Base-by-base conservation (phyloP, 2,329 filamentous ascomycete genomes). In the Hymenoscyphus repandus region DNA sequence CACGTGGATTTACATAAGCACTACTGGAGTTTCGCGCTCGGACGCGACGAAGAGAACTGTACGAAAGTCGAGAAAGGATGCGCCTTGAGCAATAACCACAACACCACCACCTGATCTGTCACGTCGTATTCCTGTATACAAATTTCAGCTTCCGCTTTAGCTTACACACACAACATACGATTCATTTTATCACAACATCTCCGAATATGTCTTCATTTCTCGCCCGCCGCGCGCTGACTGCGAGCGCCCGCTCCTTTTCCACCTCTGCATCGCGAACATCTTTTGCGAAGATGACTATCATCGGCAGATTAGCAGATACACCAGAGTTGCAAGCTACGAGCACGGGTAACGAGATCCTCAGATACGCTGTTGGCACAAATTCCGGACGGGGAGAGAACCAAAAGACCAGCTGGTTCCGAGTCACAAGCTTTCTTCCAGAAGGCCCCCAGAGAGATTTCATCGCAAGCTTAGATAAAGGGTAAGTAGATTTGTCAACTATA, bases 391-490 rank as follows among this genome's bases (percentile, higher is more conserved):
- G 72, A 58, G 86, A 92, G 13, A 86, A 88, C 70, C 77, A 82
- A 65, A 78, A 82, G 66, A 88, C 86, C 30, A 93, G 85, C 75
- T 97, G 88, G 87, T 97, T 95, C 78, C 78, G 77, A 51, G 76
- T 97, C 49, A 76, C 83, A 32, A 82, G 77, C 72, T 97, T 97
- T 68, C 62, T 73, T 47, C 72, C 74, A 12, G 83, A 88, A 58
- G 88, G 86, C 11, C 70, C 78, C 45, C 75, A 79, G 67, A 83
- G 85, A 64, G 88, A 96, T 56, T 85, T 80, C 64, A 68, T 96
- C 61, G 72, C 88, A 65, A 74, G 71, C 63, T 70, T 96, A 69
- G 82, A 82, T 49, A 97, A 96, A 76, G 92, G 92, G 88, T 96
- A 72, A 68, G 88, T 79, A 53, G 56, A 41, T 39, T 17, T 50